Percentiles rank a stretch among this genome's conserved stretches.
These are phyloP conservation scores for Lactarius quietus DNA, from an alignment of 768 basidiomycete genomes.

Conservation along the genomic window DNA sequence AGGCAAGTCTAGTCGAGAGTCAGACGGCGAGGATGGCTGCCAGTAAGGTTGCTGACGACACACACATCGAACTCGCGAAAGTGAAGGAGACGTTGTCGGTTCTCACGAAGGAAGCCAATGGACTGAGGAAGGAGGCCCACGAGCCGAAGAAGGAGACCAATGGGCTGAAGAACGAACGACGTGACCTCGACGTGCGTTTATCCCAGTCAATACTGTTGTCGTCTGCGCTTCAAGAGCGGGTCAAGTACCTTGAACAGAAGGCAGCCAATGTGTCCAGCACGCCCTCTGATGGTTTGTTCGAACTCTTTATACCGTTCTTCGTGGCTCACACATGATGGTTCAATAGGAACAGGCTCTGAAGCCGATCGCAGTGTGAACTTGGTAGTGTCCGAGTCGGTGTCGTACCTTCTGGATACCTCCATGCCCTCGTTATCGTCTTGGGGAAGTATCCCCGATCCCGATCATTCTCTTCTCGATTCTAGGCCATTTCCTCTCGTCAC, in stretches of 20 bases:
- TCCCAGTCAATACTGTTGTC: background rate
- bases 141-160: background rate
- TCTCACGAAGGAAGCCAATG: background rate
- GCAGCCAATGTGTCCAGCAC: background rate
- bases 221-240: background rate
- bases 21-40: background rate
- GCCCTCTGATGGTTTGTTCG: constrained; percentile 1
- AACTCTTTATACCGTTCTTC: background rate
- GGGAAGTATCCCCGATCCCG: background rate
- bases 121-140: background rate
- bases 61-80: background rate
- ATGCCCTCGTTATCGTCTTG: background rate
- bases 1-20: background rate
- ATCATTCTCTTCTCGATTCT: too few relatives aligned
- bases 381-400: background rate
- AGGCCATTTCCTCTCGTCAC: background rate
- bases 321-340: background rate
- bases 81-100: background rate
- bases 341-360: background rate
- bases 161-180: background rate
- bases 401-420: background rate
- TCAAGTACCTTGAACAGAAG: background rate
- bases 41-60: background rate
- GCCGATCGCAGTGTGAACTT: background rate
- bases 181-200: constrained; percentile 1